Base-by-base conservation (phyloP, 768 basidiomycete species). In the Rhodocollybia butyracea region DNA sequence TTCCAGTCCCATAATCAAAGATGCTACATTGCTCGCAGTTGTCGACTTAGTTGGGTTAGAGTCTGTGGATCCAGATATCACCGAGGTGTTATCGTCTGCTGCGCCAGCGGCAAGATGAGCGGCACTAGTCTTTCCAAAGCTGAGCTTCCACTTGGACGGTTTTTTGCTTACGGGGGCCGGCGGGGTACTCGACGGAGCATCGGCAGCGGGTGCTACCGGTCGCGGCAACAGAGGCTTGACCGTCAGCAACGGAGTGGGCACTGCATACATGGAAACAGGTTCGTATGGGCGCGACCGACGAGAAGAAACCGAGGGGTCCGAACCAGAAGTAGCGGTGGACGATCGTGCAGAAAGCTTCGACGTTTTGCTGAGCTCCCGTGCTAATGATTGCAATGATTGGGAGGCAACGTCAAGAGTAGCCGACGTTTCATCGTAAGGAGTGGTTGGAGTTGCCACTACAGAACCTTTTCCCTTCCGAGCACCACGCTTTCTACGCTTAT, bases 91-190 rank as follows among this genome's bases (percentile, higher is more conserved):
- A 54, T 76, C 78, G 55, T 77, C 76, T 12, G 71, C 62, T 43
- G 66, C 34, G 38, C 76, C 78, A 31, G 73, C 65, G 5, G 70
- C 59, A 21, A 72, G 60, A 36, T 73, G 64, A 50, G 76, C 61
- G 34, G 73, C 68, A 61, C 68, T 78, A 64, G 71, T 75, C 73
- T 83, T 85, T 58, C 89, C 77, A 69, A 92, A 88, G 61, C 84
- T 76, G 63, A 90, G 76, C 71, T 88, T 90, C 90, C 93, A 87
- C 64, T 85, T 91, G n/a, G 88, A 91, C 51, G 88, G 76, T 76
- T 93, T 93, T 77, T 91, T 93, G 55, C 69, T 61, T 60, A 66
- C 61, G 55, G 56, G 55, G 5, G 66, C 29, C 54, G 73, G 65
- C 24, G 82, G 72, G 6, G 69, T 58, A 27, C 48, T 50, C 12